Conservation (phyloP, 495 filamentous ascomycete species). For the Tuber indicum region DNA sequence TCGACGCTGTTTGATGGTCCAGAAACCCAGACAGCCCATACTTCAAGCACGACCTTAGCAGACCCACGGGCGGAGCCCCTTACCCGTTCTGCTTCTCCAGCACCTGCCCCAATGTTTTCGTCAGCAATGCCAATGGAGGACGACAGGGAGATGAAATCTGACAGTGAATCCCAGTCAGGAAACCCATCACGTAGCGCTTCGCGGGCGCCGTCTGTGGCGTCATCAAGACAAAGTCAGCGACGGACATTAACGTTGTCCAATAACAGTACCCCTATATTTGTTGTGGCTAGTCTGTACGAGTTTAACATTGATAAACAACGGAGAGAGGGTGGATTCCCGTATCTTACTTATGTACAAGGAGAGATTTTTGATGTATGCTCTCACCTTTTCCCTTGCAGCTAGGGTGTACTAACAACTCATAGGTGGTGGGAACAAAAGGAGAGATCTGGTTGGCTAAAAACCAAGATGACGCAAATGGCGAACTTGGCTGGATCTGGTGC, state of each 20-base stretch:
- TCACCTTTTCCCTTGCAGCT: neutral
- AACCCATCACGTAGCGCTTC: slow-evolving; percentile 31
- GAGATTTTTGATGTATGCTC: slow-evolving; percentile 66
- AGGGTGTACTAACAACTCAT: slow-evolving; percentile 25
- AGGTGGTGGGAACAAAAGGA: slow-evolving; percentile 77
- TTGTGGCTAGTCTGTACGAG: slow-evolving; percentile 89
- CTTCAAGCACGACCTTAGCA: slow-evolving; percentile 26
- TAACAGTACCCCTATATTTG: slow-evolving; percentile 58
- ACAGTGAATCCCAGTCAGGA: slow-evolving; percentile 26
- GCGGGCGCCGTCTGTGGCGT: slow-evolving; percentile 43
- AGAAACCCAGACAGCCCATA: slow-evolving; percentile 33
- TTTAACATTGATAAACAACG: slow-evolving; percentile 93
- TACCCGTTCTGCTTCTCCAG: slow-evolving; percentile 29
- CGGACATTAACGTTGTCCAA: slow-evolving; percentile 34
- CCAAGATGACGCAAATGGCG: slow-evolving; percentile 72
- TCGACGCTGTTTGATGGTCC: slow-evolving; percentile 32
- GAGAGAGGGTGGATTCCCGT: slow-evolving; percentile 88
- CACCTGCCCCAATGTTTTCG: slow-evolving; percentile 55
- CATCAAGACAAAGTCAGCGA: slow-evolving; percentile 33
- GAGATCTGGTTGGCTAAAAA: slow-evolving; percentile 97
- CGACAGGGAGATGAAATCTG: slow-evolving; percentile 40
- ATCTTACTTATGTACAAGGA: slow-evolving; percentile 87
- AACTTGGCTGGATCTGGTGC: slow-evolving; percentile 98
- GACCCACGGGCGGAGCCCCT: slow-evolving; percentile 21
- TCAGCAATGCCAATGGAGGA: slow-evolving; percentile 81